These are phyloP conservation scores for Candida easanensis DNA, from an alignment of 805 yeast species.

Conservation along the genomic window DNA sequence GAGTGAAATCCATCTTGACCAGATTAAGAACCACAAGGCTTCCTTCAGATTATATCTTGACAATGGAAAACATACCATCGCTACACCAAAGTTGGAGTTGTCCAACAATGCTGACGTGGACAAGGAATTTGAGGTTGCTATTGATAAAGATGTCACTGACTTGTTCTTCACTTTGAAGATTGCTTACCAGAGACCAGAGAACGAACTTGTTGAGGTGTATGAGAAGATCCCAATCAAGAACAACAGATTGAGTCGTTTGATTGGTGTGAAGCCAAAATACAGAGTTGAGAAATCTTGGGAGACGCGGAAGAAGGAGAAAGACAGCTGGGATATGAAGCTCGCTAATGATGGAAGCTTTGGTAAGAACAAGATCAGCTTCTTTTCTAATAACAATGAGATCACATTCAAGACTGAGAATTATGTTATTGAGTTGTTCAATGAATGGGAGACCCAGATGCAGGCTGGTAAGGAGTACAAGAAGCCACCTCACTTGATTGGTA, in stretches of 20 bases:
- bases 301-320: constrained; percentile 45
- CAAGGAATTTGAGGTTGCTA: constrained; percentile 78
- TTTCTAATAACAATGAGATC: constrained; percentile 52
- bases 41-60: constrained; percentile 51
- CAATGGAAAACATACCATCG: constrained; percentile 77
- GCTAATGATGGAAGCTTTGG: constrained; percentile 92
- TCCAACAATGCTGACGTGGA: constrained; percentile 38
- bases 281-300: constrained; percentile 43
- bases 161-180: constrained; percentile 74
- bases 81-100: constrained; percentile 50
- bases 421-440: constrained; percentile 67
- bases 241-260: constrained; percentile 42
- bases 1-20: constrained; percentile 44
- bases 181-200: constrained; percentile 44
- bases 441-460: constrained; percentile 61
- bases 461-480: constrained; percentile 30
- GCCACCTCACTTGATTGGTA: constrained; percentile 62
- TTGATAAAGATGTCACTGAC: constrained; percentile 52
- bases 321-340: constrained; percentile 59
- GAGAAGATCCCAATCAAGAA: constrained; percentile 52
- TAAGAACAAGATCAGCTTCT: constrained; percentile 64
- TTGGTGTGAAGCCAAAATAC: constrained; percentile 39
- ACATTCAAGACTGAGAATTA: constrained; percentile 51
- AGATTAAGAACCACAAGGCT: constrained; percentile 41
- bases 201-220: constrained; percentile 54